Evolutionary conservation across 495 filamentous ascomycete species (phyloP).

Genomic region (Oleoguttula mirabilis): DNA sequence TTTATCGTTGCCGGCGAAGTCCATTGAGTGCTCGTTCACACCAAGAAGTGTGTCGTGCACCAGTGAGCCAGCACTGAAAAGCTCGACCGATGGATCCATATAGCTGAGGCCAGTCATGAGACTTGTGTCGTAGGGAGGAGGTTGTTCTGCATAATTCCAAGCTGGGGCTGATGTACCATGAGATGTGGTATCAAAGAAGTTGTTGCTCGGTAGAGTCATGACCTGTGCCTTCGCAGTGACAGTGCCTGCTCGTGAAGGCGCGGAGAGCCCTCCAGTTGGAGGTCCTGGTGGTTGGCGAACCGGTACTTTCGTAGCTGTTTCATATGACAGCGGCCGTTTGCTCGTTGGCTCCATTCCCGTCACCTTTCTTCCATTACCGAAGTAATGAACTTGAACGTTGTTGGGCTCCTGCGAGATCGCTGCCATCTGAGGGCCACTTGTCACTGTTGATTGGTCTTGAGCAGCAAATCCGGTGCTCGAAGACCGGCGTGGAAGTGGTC

Average conservation of each 20-base stretch:
- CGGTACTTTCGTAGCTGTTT: background rate
- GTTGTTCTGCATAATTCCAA: background rate
- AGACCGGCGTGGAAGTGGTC: background rate
- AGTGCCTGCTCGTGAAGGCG: background rate
- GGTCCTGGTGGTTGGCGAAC: slow-evolving; percentile 3
- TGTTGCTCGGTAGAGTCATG: too few relatives aligned
- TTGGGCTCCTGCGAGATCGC: background rate
- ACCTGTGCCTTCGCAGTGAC: background rate
- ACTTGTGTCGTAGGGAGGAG: background rate
- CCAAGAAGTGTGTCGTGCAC: background rate
- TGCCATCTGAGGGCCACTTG: background rate
- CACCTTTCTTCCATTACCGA: background rate
- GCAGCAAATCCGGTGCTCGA: background rate
- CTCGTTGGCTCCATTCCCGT: background rate
- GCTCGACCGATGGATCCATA: too few relatives aligned
- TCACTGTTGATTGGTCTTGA: background rate
- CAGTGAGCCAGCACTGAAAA: background rate
- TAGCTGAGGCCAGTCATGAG: background rate
- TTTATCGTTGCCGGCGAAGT: too few relatives aligned
- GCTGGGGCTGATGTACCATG: background rate
- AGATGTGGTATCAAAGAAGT: background rate
- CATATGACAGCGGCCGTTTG: slow-evolving; percentile 6
- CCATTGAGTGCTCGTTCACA: too few relatives aligned
- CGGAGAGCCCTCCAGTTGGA: background rate
- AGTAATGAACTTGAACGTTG: background rate